A percentile compares a stretch with the other conserved stretches of the same genome.
Conservation (phyloP, 345 rosid species). For the Pistacia vera region DNA sequence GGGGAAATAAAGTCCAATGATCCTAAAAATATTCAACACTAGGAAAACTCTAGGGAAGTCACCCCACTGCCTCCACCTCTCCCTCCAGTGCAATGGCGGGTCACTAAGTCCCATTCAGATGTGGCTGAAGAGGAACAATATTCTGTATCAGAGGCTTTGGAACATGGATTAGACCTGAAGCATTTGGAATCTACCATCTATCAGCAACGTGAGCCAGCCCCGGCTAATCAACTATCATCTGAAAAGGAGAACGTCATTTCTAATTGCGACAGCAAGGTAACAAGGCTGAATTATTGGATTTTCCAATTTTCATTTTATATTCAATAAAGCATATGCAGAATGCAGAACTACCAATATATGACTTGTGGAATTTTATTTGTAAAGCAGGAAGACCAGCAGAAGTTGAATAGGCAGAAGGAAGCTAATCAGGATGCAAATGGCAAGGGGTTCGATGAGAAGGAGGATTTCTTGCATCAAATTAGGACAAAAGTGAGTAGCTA, state of each 20-base stretch:
- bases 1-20: constrained; percentile 27
- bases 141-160: constrained; percentile 33
- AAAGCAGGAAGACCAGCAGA: constrained; percentile 48
- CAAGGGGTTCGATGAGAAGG: constrained; percentile 57
- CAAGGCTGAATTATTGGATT: background rate
- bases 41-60: constrained; percentile 36
- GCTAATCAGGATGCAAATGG: constrained; percentile 37
- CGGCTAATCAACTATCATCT: constrained; percentile 36
- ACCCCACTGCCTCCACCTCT: constrained; percentile 68
- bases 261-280: constrained; percentile 54
- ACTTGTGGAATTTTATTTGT: constrained; percentile 24
- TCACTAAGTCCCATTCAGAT: constrained; percentile 41
- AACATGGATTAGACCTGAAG: constrained; percentile 38
- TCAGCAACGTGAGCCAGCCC: constrained; percentile 37
- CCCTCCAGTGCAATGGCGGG: constrained; percentile 78
- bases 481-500: constrained; percentile 71
- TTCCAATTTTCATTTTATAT: background rate
- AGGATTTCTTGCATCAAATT: constrained; percentile 82
- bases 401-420: constrained; percentile 42
- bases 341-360: constrained; percentile 12
- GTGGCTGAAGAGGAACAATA: constrained; percentile 35
- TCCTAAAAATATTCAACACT: constrained; percentile 26
- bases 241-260: constrained; percentile 34
- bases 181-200: constrained; percentile 29
- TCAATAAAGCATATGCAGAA: background rate